A percentile compares a stretch with the other conserved stretches of the same genome.
Conservation (phyloP, 345 rosid genomes). For the Citrus cavaleriei region DNA sequence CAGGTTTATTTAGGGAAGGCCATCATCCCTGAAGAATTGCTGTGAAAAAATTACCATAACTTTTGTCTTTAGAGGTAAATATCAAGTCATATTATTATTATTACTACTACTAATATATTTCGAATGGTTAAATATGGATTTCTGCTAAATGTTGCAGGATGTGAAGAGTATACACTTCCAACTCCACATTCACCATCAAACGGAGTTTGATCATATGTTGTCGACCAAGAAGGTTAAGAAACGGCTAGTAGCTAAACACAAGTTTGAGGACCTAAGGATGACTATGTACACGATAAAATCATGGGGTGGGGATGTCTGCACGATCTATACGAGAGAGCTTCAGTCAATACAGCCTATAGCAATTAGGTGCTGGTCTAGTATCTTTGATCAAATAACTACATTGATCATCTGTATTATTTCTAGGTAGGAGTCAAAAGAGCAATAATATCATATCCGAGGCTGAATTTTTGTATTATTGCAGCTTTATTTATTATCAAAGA, state of each 20-base stretch:
- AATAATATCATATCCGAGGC: not conserved
- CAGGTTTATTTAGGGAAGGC: constrained; percentile 75
- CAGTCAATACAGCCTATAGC: not conserved
- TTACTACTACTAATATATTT: not conserved
- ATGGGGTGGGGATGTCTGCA: not conserved
- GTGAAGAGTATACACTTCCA: not conserved
- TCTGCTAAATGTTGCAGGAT: constrained; percentile 4
- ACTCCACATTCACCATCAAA: not conserved
- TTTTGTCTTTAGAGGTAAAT: constrained; percentile 17
- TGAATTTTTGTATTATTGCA: not conserved
- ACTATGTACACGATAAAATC: not conserved
- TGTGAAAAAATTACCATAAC: not conserved
- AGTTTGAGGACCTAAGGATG: constrained; percentile 3
- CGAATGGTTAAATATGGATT: not conserved
- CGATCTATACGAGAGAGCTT: not conserved
- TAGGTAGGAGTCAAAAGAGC: not conserved
- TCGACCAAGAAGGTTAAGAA: not conserved
- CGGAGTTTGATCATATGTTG: not conserved
- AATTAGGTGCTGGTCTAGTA: not conserved
- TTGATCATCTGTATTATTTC: not conserved
- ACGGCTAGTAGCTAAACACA: not conserved
- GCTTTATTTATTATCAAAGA: not conserved
- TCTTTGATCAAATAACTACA: not conserved
- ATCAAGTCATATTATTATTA: not conserved
- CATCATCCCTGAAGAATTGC: constrained; percentile 41